Percentiles rank a stretch among this genome's conserved stretches.
Evolutionary conservation across 306 rosid genomes (phyloP).

Genomic region (Prunus fruticosa): DNA sequence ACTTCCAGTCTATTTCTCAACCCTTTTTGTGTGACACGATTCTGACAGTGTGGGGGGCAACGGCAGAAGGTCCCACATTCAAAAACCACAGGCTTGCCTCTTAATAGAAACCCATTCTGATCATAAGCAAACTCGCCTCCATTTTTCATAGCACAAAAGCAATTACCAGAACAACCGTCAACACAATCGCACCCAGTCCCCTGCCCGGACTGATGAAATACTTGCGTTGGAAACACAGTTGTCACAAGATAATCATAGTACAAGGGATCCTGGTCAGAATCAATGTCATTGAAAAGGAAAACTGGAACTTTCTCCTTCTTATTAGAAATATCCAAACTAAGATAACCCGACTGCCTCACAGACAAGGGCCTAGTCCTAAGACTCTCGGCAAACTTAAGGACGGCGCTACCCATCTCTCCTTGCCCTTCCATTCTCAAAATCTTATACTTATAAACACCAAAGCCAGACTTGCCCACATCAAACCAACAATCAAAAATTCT

Average conservation of each 20-base stretch:
- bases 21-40: conserved; percentile 78
- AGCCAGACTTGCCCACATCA: conserved; percentile 93
- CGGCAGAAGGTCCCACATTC: conserved; percentile 85
- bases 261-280: conserved; percentile 57
- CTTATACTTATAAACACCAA: conserved; percentile 86
- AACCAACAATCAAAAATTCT: conserved; percentile 77
- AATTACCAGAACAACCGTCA: conserved; percentile 50
- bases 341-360: conserved; percentile 52
- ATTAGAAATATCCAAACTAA: conserved; percentile 64
- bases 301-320: conserved; percentile 54
- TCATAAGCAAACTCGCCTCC: conserved; percentile 74
- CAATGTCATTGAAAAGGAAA: conserved; percentile 74
- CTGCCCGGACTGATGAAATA: conserved; percentile 54
- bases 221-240: conserved; percentile 63
- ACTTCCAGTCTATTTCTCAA: conserved; percentile 64
- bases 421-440: conserved; percentile 79
- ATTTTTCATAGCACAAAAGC: conserved; percentile 79
- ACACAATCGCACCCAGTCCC: conserved; percentile 69
- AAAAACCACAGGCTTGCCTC: conserved; percentile 83
- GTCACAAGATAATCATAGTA: conserved; percentile 60
- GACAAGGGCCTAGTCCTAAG: conserved; percentile 50
- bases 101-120: conserved; percentile 61
- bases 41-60: conserved; percentile 76
- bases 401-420: conserved; percentile 75
- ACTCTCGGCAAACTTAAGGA: conserved; percentile 53